Percentiles rank a stretch among this genome's conserved stretches.
Evolutionary conservation across 2,329 filamentous ascomycete genomes (phyloP).

Genomic region (Monosporascus sp.): DNA sequence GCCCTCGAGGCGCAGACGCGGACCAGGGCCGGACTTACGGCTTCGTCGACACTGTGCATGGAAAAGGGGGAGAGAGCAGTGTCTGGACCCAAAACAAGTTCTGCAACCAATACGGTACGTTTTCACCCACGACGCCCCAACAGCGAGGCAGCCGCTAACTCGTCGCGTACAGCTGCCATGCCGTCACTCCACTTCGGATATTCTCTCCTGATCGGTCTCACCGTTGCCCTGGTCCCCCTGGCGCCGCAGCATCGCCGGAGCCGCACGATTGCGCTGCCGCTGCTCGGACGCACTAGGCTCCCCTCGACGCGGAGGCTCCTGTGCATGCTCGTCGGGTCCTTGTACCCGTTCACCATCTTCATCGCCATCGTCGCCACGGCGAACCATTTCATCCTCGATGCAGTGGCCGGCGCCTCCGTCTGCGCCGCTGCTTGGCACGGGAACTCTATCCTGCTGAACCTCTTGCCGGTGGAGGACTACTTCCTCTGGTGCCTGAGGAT

Average conservation of each 20-base stretch:
- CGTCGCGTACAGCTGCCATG: conserved; percentile 55
- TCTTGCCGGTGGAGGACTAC: conserved; percentile 62
- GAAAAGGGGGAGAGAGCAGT: conserved; percentile 52
- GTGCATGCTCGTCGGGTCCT: conserved; percentile 44
- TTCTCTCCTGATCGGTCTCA: conserved; percentile 66
- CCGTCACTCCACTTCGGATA: conserved; percentile 72
- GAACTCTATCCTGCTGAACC: conserved; percentile 52
- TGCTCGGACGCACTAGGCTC: background rate
- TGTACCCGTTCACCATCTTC: conserved; percentile 61
- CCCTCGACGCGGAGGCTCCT: conserved; percentile 32
- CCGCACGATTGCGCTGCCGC: conserved; percentile 26
- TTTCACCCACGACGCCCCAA: background rate
- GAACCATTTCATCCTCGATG: conserved; percentile 69
- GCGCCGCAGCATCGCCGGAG: conserved; percentile 44
- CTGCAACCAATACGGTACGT: conserved; percentile 67
- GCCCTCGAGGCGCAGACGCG: conserved; percentile 49
- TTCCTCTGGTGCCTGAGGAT: conserved; percentile 58
- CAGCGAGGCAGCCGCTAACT: background rate
- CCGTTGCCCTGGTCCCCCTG: conserved; percentile 60
- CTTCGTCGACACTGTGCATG: conserved; percentile 57
- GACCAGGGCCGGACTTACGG: conserved; percentile 54
- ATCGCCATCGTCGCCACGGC: conserved; percentile 65
- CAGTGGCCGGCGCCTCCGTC: conserved; percentile 61
- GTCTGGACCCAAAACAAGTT: conserved; percentile 67
- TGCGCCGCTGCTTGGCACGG: conserved; percentile 58